Base-by-base conservation (phyloP, 331 rosid species). In the Quercus lobata region DNA sequence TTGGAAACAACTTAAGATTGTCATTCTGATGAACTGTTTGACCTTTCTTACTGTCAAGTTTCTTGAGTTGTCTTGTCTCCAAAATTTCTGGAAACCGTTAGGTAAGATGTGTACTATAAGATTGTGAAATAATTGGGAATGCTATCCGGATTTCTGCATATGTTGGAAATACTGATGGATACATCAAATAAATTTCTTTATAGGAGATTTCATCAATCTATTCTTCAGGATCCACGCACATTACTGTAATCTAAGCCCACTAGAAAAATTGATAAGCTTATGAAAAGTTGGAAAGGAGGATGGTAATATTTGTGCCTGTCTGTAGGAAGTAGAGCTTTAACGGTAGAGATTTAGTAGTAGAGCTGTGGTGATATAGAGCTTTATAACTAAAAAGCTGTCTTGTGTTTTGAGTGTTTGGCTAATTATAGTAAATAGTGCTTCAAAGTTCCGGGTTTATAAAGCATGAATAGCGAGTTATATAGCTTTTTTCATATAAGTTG, bases 1-100 rank as follows among this genome's bases (percentile, higher is more conserved):
- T 55, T 29, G 77, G 49, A 24, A 41, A 25, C 75, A 17, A 21
- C 11, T 70, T 81, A 69, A 76, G 85, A 78, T 81, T 84, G 62
- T 73, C 77, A 65, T 80, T 63, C 5, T 14, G 85, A 46, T 71
- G 27, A 6, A 19, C 2, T 16, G 56, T 79, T 69, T 76, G 77
- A 83, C 77, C 77, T 37, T 54, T 66, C 37, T 74, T 21, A 25
- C 74, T 52, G 68, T 52, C 52, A 5, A 29, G 61, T 60, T 16
- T 21, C 27, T 46, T 17, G 46, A 24, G 21, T 75, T 66, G 62
- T 79, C 78, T 75, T 66, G 62, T 79, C 78, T 73, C 27, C 77
- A 49, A 57, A 24, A 22, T 32, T 76, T 77, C 62, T 11, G 75
- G 57, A 22, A 29, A 74, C 77, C 70, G 4, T 84, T 32, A 57